Evolutionary conservation across 2,329 filamentous ascomycete species (phyloP).

Genomic region (Sordariomycetes sp.): DNA sequence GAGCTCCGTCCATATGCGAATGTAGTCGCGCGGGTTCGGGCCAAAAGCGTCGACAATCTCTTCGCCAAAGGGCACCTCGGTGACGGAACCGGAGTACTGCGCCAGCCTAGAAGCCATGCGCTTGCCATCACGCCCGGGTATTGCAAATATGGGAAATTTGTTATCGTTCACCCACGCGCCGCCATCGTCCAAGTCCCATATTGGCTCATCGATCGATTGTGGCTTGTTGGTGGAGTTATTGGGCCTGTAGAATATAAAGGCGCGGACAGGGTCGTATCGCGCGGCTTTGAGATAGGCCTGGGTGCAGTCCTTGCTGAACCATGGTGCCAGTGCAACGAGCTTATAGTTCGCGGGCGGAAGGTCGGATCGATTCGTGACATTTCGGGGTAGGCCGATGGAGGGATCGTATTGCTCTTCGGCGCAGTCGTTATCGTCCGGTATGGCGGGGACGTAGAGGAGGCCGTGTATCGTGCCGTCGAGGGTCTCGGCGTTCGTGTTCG

Average conservation of each 20-base stretch:
- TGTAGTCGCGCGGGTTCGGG: constrained; percentile 45
- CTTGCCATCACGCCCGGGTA: constrained; percentile 57
- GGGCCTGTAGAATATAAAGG: constrained; percentile 53
- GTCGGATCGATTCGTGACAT: constrained; percentile 63
- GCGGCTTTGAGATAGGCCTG: constrained; percentile 57
- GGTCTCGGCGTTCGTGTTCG: constrained; percentile 51
- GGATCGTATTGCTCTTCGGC: constrained; percentile 43
- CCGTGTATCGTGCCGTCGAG: constrained; percentile 58
- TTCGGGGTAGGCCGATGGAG: constrained; percentile 50
- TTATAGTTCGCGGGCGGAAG: constrained; percentile 61
- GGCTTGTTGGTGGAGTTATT: constrained; percentile 48
- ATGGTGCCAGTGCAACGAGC: constrained; percentile 75
- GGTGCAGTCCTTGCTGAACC: constrained; percentile 67
- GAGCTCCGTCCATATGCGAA: constrained; percentile 49
- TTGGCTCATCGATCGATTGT: constrained; percentile 49
- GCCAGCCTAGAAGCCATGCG: constrained; percentile 62
- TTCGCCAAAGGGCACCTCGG: constrained; percentile 44
- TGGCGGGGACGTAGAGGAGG: constrained; percentile 74
- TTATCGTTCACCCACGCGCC: constrained; percentile 62
- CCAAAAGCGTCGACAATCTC: constrained; percentile 45
- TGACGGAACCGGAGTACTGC: constrained; percentile 68
- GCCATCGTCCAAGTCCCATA: constrained; percentile 62
- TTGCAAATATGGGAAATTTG: constrained; percentile 72
- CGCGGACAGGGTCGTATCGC: constrained; percentile 47
- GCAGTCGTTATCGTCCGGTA: constrained; percentile 50